These are phyloP conservation scores for Colletotrichum spinosum DNA, from an alignment of 2,329 filamentous ascomycete genomes.

Conservation along the genomic window DNA sequence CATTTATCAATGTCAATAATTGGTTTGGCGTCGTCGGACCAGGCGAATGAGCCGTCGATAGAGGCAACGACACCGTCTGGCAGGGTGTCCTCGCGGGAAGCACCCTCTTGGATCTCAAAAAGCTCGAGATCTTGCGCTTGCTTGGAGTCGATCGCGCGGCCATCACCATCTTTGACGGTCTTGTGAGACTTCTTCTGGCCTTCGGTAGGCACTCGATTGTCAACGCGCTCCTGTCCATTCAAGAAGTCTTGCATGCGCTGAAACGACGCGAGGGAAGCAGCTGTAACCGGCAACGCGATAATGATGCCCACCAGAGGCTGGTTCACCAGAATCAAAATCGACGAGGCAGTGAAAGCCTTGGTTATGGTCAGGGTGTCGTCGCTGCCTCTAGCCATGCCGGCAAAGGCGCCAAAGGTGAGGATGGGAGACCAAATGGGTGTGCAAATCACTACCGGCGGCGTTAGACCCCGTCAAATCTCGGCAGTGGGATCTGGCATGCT, in stretches of 20 bases:
- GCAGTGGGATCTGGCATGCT: slow-evolving; percentile 4
- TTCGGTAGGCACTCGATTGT: slow-evolving; percentile 13
- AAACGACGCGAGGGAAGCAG: slow-evolving; percentile 40
- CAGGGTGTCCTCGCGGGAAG: not conserved
- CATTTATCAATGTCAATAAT: slow-evolving; percentile 29
- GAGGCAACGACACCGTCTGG: slow-evolving; percentile 2
- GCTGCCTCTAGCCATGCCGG: slow-evolving; percentile 30
- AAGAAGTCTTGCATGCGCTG: slow-evolving; percentile 43
- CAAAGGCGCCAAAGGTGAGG: slow-evolving; percentile 40
- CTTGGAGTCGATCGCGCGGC: not conserved
- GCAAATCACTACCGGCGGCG: slow-evolving; percentile 35
- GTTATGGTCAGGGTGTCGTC: slow-evolving; percentile 28
- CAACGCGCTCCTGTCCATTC: slow-evolving; percentile 37
- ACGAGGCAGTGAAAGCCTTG: slow-evolving; percentile 39
- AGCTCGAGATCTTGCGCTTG: slow-evolving; percentile 2
- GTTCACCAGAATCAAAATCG: slow-evolving; percentile 41
- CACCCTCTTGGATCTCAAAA: not conserved
- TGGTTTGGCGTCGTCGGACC: slow-evolving; percentile 29
- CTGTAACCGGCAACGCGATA: slow-evolving; percentile 39
- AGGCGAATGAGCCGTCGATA: slow-evolving; percentile 30
- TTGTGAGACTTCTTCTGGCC: not conserved
- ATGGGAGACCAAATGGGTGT: slow-evolving; percentile 39
- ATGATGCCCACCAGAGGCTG: slow-evolving; percentile 39
- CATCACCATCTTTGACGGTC: too few relatives aligned
- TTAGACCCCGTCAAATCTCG: not conserved